phyloP scores from a whole-genome alignment of 768 basidiomycete genomes.

The Amanita subjunquillea region DNA sequence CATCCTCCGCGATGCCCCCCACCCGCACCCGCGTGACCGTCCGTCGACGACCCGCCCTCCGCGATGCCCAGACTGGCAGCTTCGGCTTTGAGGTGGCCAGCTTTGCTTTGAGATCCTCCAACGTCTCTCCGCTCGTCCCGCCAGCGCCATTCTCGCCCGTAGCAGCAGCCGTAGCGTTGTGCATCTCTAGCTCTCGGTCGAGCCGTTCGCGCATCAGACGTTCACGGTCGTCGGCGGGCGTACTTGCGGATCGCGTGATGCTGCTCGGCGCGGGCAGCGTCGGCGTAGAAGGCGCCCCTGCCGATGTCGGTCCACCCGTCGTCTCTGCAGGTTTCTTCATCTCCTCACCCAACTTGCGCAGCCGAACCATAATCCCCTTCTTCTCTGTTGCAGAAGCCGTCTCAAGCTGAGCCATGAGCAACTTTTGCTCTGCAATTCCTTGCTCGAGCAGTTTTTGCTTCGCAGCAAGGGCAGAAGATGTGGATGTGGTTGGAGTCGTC shows the following conservation, averaged over 20 bases:
- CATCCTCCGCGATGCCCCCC: slow-evolving; percentile 46
- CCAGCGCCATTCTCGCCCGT: slow-evolving; percentile 23
- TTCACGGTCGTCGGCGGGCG: slow-evolving; percentile 30
- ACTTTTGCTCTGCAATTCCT: slow-evolving; percentile 84
- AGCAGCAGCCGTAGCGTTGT: slow-evolving; percentile 26
- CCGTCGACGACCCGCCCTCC: slow-evolving; percentile 8
- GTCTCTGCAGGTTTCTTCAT: slow-evolving; percentile 41
- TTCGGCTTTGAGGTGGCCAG: slow-evolving; percentile 72
- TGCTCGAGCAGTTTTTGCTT: slow-evolving; percentile 71
- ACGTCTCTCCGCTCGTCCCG: slow-evolving; percentile 36
- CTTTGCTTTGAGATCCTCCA: slow-evolving; percentile 65
- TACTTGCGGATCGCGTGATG: slow-evolving; percentile 10
- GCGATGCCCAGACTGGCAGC: slow-evolving; percentile 68
- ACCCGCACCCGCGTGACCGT: slow-evolving; percentile 22
- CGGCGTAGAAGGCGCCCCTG: slow-evolving; percentile 16
- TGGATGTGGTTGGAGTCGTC: slow-evolving; percentile 14
- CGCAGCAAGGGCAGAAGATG: slow-evolving; percentile 39
- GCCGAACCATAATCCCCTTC: slow-evolving; percentile 63
- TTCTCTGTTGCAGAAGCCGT: slow-evolving; percentile 64
- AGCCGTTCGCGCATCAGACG: slow-evolving; percentile 53
- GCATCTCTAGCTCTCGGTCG: slow-evolving; percentile 79
- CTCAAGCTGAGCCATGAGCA: slow-evolving; percentile 61
- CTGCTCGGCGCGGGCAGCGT: slow-evolving; percentile 10
- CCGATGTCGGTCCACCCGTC: slow-evolving; percentile 14
- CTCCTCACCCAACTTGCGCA: slow-evolving; percentile 72